phyloP scores from a whole-genome alignment of 2,329 filamentous ascomycete species.

The Blumeria graminis region DNA sequence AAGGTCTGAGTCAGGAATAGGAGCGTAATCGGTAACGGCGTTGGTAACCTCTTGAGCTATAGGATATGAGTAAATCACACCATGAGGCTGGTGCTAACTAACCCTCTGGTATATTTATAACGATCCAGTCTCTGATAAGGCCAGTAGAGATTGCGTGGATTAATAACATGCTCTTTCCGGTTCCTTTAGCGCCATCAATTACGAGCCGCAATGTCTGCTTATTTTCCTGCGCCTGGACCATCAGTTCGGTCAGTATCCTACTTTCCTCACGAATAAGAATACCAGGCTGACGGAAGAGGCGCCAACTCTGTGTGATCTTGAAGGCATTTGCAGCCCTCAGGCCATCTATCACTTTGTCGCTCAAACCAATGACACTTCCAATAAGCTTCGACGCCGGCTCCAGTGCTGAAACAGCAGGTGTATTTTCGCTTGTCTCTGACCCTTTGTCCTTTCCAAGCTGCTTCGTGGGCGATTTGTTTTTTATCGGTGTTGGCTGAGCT shows the following conservation, averaged over 20 bases:
- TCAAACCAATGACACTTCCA: conserved; percentile 46
- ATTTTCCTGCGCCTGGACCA: conserved; percentile 29
- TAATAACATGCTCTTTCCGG: conserved; percentile 71
- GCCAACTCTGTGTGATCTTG: conserved; percentile 75
- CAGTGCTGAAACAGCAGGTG: neutral
- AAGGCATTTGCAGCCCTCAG: conserved; percentile 72
- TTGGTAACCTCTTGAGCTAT: conserved; percentile 59
- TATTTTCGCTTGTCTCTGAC: too few relatives aligned
- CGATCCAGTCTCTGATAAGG: conserved; percentile 65
- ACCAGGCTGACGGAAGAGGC: conserved; percentile 59
- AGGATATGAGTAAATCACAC: conserved; percentile 4
- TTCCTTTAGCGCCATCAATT: conserved; percentile 45
- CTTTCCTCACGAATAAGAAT: conserved; percentile 58
- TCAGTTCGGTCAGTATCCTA: conserved; percentile 39
- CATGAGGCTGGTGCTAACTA: conserved; percentile 12
- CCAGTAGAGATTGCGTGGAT: conserved; percentile 67
- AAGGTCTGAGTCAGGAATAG: conserved; percentile 33
- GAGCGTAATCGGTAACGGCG: conserved; percentile 57
- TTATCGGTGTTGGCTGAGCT: conserved; percentile 15
- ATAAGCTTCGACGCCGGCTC: conserved; percentile 15
- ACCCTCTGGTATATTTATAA: conserved; percentile 81
- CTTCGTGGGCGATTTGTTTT: conserved; percentile 13
- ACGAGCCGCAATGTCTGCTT: conserved; percentile 38
- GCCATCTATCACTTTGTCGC: conserved; percentile 47
- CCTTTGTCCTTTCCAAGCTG: neutral